phyloP scores from a whole-genome alignment of 169 alveolate genomes.

The Babesia bigemina region DNA sequence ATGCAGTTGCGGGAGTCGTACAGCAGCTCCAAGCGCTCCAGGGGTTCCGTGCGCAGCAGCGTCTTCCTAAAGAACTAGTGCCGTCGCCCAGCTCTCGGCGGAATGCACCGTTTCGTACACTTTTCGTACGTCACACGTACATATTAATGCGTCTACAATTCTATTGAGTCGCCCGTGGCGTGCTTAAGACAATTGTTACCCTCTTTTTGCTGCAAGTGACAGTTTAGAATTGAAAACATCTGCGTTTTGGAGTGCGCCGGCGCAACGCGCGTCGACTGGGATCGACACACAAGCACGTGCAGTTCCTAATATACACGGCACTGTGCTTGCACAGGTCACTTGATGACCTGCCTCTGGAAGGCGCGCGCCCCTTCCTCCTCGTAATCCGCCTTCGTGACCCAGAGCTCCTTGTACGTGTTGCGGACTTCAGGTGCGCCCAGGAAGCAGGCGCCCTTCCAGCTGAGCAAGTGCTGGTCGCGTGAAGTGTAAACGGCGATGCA shows the following conservation, averaged over 20 bases:
- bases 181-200: not conserved
- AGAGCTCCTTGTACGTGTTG: conserved; percentile 35
- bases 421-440: conserved; percentile 44
- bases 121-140: not conserved
- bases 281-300: too few relatives aligned
- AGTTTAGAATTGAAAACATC: too few relatives aligned
- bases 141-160: not conserved
- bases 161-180: not conserved
- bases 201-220: too few relatives aligned
- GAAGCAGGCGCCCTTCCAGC: conserved; percentile 66
- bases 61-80: not conserved
- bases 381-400: conserved; percentile 56
- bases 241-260: too few relatives aligned
- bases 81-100: too few relatives aligned
- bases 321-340: not conserved
- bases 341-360: conserved; percentile 14
- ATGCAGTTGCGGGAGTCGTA: conserved; percentile 51
- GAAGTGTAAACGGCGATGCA: conserved; percentile 62
- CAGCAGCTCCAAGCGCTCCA: conserved; percentile 33
- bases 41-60: conserved; percentile 26
- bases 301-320: too few relatives aligned
- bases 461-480: conserved; percentile 42
- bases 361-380: conserved; percentile 51
- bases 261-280: too few relatives aligned
- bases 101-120: not conserved